These are phyloP conservation scores for Blastocystis sp. DNA, from an alignment of 352 stramenopile species.

Conservation along the genomic window DNA sequence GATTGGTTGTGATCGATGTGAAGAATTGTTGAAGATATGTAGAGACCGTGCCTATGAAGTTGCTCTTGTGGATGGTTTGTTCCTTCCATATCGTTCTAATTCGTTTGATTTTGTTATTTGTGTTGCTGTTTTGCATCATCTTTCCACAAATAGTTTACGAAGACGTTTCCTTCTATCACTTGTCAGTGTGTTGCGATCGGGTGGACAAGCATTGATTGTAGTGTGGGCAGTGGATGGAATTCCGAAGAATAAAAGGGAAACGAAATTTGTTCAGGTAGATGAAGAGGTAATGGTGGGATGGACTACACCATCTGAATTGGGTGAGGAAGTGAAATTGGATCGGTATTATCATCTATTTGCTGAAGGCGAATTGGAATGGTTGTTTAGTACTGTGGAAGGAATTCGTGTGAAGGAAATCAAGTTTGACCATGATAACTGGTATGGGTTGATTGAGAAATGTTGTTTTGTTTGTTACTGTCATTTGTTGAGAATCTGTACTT, in stretches of 20 bases:
- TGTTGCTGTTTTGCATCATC: slow-evolving; percentile 80
- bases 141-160: slow-evolving; percentile 72
- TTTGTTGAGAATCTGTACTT: background rate
- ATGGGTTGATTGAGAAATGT: slow-evolving; percentile 24
- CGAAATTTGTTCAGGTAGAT: slow-evolving; percentile 67
- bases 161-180: slow-evolving; percentile 72
- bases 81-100: slow-evolving; percentile 70
- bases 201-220: slow-evolving; percentile 72
- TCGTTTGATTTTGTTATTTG: slow-evolving; percentile 77
- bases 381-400: slow-evolving; percentile 66
- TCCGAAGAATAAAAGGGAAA: slow-evolving; percentile 56
- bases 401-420: slow-evolving; percentile 18
- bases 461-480: slow-evolving; percentile 12
- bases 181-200: slow-evolving; percentile 70
- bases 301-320: slow-evolving; percentile 42
- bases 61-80: slow-evolving; percentile 73
- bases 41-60: slow-evolving; percentile 65
- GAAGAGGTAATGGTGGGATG: slow-evolving; percentile 76
- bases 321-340: slow-evolving; percentile 68
- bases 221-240: slow-evolving; percentile 74
- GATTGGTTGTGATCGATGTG: slow-evolving; percentile 66
- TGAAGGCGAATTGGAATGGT: slow-evolving; percentile 73
- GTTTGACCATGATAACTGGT: slow-evolving; percentile 65
- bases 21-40: slow-evolving; percentile 67
- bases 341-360: slow-evolving; percentile 79